Evolutionary conservation across 2,329 filamentous ascomycete species (phyloP).

Genomic region (Pleoardoris graminearum): DNA sequence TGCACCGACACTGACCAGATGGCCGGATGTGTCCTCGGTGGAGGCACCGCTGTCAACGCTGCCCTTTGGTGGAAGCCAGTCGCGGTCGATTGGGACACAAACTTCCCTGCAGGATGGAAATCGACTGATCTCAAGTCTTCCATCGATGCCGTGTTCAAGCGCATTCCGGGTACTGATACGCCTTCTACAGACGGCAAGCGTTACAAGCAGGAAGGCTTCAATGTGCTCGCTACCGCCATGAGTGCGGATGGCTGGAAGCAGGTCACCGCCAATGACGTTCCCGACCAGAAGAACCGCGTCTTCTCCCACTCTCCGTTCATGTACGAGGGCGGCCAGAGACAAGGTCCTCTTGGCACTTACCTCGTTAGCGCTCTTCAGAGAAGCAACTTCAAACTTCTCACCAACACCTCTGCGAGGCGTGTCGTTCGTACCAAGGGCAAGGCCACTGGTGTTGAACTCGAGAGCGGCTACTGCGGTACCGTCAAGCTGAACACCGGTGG

Average conservation of each 20-base stretch:
- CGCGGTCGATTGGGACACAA: conserved; percentile 68
- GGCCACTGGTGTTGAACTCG: conserved; percentile 70
- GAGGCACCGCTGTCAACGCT: conserved; percentile 68
- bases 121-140: conserved; percentile 63
- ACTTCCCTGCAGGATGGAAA: conserved; percentile 74
- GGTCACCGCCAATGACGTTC: conserved; percentile 62
- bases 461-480: conserved; percentile 62
- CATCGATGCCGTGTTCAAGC: conserved; percentile 64
- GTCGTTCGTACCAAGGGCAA: conserved; percentile 66
- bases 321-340: conserved; percentile 67
- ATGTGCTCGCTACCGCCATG: conserved; percentile 64
- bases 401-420: conserved; percentile 67
- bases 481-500: conserved; percentile 64
- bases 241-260: conserved; percentile 64
- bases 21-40: conserved; percentile 72
- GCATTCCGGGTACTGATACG: conserved; percentile 70
- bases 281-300: conserved; percentile 66
- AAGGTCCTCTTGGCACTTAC: conserved; percentile 72
- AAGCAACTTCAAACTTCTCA: conserved; percentile 68
- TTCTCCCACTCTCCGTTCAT: conserved; percentile 69
- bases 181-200: conserved; percentile 68
- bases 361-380: conserved; percentile 63
- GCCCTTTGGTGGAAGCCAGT: conserved; percentile 71
- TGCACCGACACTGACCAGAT: conserved; percentile 73
- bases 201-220: conserved; percentile 69